phyloP scores from a whole-genome alignment of 1,284 basidiomycete species.

The Rhodotorula sp. region DNA sequence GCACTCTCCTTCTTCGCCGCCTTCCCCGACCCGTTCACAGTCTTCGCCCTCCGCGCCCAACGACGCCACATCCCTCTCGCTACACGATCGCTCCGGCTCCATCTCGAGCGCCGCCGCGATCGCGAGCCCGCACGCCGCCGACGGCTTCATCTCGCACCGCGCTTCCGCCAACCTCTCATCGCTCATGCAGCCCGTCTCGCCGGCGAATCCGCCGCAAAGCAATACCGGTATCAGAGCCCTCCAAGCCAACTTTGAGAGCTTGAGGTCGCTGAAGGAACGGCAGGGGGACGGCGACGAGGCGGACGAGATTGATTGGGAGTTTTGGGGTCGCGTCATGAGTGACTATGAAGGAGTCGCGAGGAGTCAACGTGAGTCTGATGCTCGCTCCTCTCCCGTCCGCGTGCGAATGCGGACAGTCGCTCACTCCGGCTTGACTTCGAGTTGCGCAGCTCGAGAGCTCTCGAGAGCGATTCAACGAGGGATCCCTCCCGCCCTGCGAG shows the following conservation, averaged over 20 bases:
- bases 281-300: constrained; percentile 1
- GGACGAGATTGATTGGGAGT: constrained; percentile 54
- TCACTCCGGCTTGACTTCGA: too few species aligned
- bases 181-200: neutral
- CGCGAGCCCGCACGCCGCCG: constrained; percentile 14
- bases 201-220: neutral
- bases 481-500: constrained; percentile 79
- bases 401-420: too few species aligned
- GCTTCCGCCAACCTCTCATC: constrained; percentile 8
- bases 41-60: neutral
- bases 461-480: constrained; percentile 88
- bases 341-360: constrained; percentile 84
- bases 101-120: neutral
- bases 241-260: constrained; percentile 6
- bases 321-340: constrained; percentile 95
- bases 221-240: neutral
- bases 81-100: neutral
- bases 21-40: neutral
- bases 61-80: neutral
- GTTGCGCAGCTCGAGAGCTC: constrained; percentile 69
- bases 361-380: constrained; percentile 56
- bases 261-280: neutral
- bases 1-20: neutral
- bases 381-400: too few species aligned
- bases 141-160: constrained; percentile 18